Conservation (phyloP, 441 rosid species). For the Pelargonium cotyledonis region DNA sequence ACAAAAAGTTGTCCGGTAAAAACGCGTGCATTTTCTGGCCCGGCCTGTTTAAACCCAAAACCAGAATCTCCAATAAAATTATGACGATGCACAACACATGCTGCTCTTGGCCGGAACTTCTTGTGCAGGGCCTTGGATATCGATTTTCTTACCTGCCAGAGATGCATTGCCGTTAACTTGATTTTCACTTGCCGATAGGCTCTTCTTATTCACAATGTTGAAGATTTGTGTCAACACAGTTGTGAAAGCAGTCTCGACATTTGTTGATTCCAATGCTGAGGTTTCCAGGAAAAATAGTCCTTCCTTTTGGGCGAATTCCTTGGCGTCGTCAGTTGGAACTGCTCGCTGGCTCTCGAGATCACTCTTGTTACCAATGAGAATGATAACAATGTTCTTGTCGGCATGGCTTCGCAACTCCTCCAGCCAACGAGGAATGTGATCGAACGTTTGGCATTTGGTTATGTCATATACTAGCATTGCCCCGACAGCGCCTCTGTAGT, state of each 20-base stretch:
- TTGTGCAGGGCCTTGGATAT: conserved; percentile 40
- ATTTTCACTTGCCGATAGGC: conserved; percentile 41
- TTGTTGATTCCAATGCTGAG: conserved; percentile 50
- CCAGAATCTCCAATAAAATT: conserved; percentile 18
- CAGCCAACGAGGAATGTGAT: conserved; percentile 48
- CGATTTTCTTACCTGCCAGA: conserved; percentile 45
- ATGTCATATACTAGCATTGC: conserved; percentile 62
- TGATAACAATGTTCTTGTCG: conserved; percentile 45
- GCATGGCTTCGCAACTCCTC: conserved; percentile 53
- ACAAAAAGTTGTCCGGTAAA: no score
- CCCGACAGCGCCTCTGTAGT: conserved; percentile 59
- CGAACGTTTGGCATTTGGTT: conserved; percentile 45
- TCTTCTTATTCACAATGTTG: conserved; percentile 40
- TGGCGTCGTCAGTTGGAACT: conserved; percentile 51
- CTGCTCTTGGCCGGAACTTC: conserved; percentile 24
- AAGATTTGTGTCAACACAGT: conserved; percentile 45
- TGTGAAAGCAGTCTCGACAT: conserved; percentile 51
- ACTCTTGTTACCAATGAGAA: conserved; percentile 54
- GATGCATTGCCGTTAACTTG: conserved; percentile 38
- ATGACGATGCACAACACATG: conserved; percentile 36
- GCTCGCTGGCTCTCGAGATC: conserved; percentile 43
- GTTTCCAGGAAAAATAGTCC: conserved; percentile 52
- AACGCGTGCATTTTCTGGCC: no score
- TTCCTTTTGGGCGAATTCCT: conserved; percentile 49
- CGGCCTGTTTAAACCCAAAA: no score